Base-by-base conservation (phyloP, 2,329 filamentous ascomycete species). In the Dactylonectria estremocensis region DNA sequence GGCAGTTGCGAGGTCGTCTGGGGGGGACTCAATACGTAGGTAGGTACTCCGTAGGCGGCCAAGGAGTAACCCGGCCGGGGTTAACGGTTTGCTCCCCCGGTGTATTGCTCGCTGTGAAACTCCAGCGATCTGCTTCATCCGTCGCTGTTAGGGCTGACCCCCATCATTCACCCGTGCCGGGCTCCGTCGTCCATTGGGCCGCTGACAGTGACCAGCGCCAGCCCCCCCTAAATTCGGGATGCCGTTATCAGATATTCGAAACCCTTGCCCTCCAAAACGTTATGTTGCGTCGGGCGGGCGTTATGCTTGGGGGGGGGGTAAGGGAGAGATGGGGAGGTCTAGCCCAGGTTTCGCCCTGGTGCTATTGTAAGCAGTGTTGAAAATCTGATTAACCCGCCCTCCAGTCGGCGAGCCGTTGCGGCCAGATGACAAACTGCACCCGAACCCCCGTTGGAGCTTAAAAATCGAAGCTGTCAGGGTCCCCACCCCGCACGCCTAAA, bases 351-450 rank as follows among this genome's bases (percentile, higher is more conserved):
- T 40, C 33, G 52, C 13, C 37, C 14, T 14, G 13, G 8, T 66
- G 72, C 71, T 74, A 67, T 74, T 65, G 72, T 74, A 74, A 74
- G 72, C 72, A 43, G 61, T 61, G 68, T 61, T 66, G n/a, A 62
- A 61, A 70, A 73, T 70, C 65, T 64, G 24, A 28, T 28, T 49
- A 37, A 57, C 46, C 53, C 52, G 60, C 35, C 48, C 50, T 49
- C 48, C 20, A 52, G 5, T 49, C 24, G 24, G 24, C 24, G 4
- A 28, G 7, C 24, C 24, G 24, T 28, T 7, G 35, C 60, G 66
- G 55, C 64, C 43, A 43, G 67, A 71, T 71, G 58, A 71, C 69
- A 69, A 71, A 71, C 67, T 61, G 56, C 49, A 31, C n/a, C 58
- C 49, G 64, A n/a, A n/a, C 40, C 16, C 16, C 16, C 24, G 24